These are phyloP conservation scores for Aspergillus sclerotioniger DNA, from an alignment of 495 filamentous ascomycete species.

Conservation along the genomic window DNA sequence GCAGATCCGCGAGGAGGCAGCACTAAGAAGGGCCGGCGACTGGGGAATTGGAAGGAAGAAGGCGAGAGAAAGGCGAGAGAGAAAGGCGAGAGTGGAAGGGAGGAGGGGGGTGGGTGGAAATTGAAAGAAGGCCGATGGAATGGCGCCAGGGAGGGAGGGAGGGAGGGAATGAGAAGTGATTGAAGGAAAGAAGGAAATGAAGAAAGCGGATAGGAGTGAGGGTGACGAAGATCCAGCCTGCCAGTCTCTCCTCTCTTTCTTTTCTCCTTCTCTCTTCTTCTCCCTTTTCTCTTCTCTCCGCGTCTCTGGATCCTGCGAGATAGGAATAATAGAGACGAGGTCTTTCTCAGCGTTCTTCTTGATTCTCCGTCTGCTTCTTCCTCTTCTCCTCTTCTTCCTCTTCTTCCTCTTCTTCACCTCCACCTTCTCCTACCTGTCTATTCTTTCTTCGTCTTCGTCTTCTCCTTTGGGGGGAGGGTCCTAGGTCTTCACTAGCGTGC, in stretches of 20 bases:
- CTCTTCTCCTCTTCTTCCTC: neutral
- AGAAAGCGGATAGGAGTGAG: constrained; percentile 8
- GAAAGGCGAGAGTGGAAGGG: constrained; percentile 7
- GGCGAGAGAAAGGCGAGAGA: constrained; percentile 20
- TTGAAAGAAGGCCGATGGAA: constrained; percentile 7
- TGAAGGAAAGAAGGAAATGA: constrained; percentile 11
- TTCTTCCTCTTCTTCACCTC: neutral
- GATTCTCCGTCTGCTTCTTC: constrained; percentile 1
- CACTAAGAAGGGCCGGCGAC: constrained; percentile 9
- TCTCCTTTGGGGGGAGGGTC: neutral
- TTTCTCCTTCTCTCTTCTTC: constrained; percentile 2
- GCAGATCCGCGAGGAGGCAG: neutral
- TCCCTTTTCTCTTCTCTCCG: too few species aligned
- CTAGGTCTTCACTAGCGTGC: neutral
- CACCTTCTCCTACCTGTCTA: neutral
- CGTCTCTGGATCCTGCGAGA: neutral
- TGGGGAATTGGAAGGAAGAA: constrained; percentile 15
- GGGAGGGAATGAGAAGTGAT: constrained; percentile 12
- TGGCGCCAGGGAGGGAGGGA: constrained; percentile 12
- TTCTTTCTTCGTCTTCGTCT: neutral
- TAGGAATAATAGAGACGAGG: neutral
- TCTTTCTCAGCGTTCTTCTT: neutral
- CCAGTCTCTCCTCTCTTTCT: constrained; percentile 3
- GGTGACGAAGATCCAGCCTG: neutral
- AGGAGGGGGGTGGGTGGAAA: constrained; percentile 4